Base-by-base conservation (phyloP, 306 rosid genomes). In the Carpinus fangiana region DNA sequence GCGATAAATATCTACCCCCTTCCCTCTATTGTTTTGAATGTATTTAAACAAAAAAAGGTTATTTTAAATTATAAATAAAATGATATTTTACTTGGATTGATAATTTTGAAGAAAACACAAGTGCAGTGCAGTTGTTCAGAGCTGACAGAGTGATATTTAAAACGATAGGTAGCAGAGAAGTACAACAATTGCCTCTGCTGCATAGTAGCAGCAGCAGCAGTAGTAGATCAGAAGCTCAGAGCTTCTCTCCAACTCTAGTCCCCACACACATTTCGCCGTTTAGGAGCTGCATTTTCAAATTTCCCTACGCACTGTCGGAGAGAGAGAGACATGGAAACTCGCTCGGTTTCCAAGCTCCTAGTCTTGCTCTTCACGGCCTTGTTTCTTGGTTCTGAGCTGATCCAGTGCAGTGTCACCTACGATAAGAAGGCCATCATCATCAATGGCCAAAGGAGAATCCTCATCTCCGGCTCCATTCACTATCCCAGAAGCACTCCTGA, bases 401-500 rank as follows among this genome's bases (percentile, higher is more conserved):
- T 82, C 41, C 85, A 88, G 0, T 84, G 93, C 78, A 84, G 79
- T 36, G 97, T 95, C 11, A 87, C 90, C 8, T 95, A 95, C 57
- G 99, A 95, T 38, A 91, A 73, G 73, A 95, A 91, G 81, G 80
- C 98, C 79, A 90, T 95, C 77, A 70, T 93, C 86, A 93, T 95
- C 87, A 85, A 93, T 84, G 98, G 98, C 85, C 89, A 74, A 62
- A 82, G 99, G 81, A 93, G 86, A 87, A 73, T 95, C 59, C 96
- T 95, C 76, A 81, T 95, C 56, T 95, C 99, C 8, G 99, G 99
- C 11, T 95, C 99, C 78, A 95, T 95, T 84, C 98, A 92, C 86
- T 95, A 95, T 82, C 97, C 98, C 75, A 87, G 98, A 87, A 95
- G 98, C 86, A 88, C 97, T 26, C 98, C 97, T 48, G 91, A 92